Evolutionary conservation across 208 protist genomes (phyloP).

Genomic region (Trypanosoma theileri): DNA sequence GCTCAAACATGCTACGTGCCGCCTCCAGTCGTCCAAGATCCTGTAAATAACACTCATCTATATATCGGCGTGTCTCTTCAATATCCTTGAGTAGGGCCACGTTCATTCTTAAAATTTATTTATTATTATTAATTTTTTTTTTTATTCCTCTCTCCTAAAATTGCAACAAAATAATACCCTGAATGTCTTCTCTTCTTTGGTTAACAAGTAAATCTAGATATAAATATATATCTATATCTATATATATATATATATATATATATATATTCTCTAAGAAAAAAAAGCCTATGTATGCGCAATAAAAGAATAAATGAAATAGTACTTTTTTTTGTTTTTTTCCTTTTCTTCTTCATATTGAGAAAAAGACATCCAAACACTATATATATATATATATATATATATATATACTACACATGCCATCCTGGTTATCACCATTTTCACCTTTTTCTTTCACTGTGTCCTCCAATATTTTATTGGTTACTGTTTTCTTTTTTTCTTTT

Average conservation of each 20-base stretch:
- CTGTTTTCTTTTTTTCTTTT: neutral
- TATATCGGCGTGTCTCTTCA: constrained; percentile 59
- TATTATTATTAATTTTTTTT: neutral
- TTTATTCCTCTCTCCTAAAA: no score
- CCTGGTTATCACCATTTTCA: no score
- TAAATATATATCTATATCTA: no score
- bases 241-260: no score
- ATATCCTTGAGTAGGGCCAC: constrained; percentile 56
- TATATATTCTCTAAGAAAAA: no score
- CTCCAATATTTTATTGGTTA: neutral
- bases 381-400: neutral
- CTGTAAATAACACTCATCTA: constrained; percentile 21
- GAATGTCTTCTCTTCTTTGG: neutral
- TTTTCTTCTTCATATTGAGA: no score
- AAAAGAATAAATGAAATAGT: no score
- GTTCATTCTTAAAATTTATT: constrained; percentile 19
- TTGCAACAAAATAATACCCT: no score
- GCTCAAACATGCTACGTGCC: constrained; percentile 14
- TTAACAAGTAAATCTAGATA: no score
- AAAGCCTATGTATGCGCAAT: no score
- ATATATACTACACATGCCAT: neutral
- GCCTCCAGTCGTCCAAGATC: constrained; percentile 13
- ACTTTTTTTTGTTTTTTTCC: no score
- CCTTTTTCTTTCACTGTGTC: neutral
- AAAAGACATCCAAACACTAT: no score